Conservation (phyloP, 768 basidiomycete species). For the Collybia nuda region DNA sequence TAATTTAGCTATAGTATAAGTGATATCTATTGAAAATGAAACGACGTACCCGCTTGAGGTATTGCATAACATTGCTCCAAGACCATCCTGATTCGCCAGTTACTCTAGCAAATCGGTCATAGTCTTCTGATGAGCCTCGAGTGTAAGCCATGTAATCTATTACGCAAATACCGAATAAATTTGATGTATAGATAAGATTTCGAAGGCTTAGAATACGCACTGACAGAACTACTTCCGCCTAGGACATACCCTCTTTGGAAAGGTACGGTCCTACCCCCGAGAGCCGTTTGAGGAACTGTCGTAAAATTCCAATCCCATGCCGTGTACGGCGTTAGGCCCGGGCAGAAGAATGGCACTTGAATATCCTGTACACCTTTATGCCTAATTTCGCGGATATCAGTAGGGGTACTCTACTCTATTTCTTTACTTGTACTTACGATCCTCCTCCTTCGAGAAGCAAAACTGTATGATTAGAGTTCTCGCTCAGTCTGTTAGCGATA, state of each 20-base stretch:
- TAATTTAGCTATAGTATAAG: neutral
- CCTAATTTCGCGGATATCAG: neutral
- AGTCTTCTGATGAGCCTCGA: constrained; percentile 24
- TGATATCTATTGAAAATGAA: neutral
- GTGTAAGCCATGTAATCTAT: constrained; percentile 22
- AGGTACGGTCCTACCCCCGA: constrained; percentile 20
- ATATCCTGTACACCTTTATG: constrained; percentile 8
- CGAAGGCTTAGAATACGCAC: constrained; percentile 11
- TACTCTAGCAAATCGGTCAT: constrained; percentile 19
- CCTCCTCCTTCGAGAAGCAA: constrained; percentile 40
- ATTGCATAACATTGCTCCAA: constrained; percentile 20
- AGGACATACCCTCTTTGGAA: constrained; percentile 25
- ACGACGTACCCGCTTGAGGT: constrained; percentile 12
- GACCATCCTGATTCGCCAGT: constrained; percentile 16
- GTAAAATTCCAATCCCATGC: constrained; percentile 25
- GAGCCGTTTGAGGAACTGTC: constrained; percentile 20
- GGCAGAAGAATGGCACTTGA: constrained; percentile 9
- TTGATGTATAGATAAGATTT: neutral
- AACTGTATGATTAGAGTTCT: constrained; percentile 35
- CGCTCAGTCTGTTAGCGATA: constrained; percentile 29
- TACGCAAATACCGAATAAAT: neutral
- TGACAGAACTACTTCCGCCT: constrained; percentile 27
- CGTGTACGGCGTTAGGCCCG: constrained; percentile 8
- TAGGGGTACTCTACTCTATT: neutral
- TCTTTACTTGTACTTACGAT: constrained; percentile 9